These are phyloP conservation scores for Magnolia sinica DNA, from an alignment of 164 flowering plant genomes.

Conservation along the genomic window DNA sequence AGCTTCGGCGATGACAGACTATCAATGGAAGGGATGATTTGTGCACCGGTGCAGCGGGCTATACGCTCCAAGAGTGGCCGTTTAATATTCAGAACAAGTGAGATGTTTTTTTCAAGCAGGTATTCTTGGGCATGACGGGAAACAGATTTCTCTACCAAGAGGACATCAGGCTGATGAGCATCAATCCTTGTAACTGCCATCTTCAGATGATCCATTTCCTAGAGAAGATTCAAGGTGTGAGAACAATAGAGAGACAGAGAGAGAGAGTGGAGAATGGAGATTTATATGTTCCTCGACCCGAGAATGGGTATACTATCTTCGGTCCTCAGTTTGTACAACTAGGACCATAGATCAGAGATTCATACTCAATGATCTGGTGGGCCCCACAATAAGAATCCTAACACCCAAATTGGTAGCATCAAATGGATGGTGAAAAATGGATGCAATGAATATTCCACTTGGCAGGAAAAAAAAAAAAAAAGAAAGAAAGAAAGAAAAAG, in stretches of 20 bases:
- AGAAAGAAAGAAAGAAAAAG: too few relatives aligned
- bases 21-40: conserved; percentile 91
- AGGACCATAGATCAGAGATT: too few relatives aligned
- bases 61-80: conserved; percentile 91
- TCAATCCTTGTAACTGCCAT: conserved; percentile 96
- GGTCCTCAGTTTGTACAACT: too few relatives aligned
- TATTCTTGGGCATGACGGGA: conserved; percentile 91
- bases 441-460: too few relatives aligned
- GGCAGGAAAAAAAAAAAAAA: too few relatives aligned
- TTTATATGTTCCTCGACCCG: too few relatives aligned
- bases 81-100: conserved; percentile 87
- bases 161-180: conserved; percentile 72
- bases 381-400: too few relatives aligned
- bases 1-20: conserved; percentile 68
- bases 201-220: conserved; percentile 97
- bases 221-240: conserved; percentile 12
- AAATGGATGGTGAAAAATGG: too few relatives aligned
- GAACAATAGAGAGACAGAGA: conserved; percentile 2
- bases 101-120: conserved; percentile 81
- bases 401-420: too few relatives aligned
- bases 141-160: conserved; percentile 94
- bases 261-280: too few relatives aligned
- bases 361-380: too few relatives aligned
- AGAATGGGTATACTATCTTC: too few relatives aligned
- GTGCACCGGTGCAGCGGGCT: conserved; percentile 91